Base-by-base conservation (phyloP, 257 asterid species). In the Plantago major region DNA sequence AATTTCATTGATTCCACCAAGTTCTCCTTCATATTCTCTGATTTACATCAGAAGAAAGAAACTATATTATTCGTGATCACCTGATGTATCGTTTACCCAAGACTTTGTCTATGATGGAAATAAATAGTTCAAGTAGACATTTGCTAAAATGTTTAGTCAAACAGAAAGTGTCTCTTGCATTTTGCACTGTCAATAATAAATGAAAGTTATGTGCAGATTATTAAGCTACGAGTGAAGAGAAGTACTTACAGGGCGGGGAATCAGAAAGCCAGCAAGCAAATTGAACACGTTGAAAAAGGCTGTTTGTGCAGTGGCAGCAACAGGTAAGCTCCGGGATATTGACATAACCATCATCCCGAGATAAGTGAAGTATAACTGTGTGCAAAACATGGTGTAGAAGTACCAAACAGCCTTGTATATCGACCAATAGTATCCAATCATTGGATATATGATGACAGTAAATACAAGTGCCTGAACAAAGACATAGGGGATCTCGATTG, bases 401-500 rank as follows among this genome's bases (percentile, higher is more conserved):
- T 58, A 58, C 63, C 63, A 58, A 16, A 42, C 9, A 47, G 40
- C 50, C 50, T 58, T 58, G 42, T 58, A 58, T 42, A n/a, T 12
- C 5, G 63, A 58, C 49, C 63, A 7, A 17, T 58, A 10, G 28
- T 58, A 58, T 42, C 63, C 63, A 42, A 58, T 58, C 63, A 58
- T 58, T 26, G 63, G 63, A 58, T 58, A 58, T 42, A 47, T 42
- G 33, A 58, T 42, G 5, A 58, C 9, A 13, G 63, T 58, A 47
- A 58, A 58, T 42, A 30, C 37, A 7, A 58, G 50, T 42, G 63
- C 19, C 42, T 58, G 63, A 42, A 33, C 50, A 13, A 40, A 58
- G 22, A 58, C 15, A 58, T 58, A 58, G 6, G 63, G 63, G 46
- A 58, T 45, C 63, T 58, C 63, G 17, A 42, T 58, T 58, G 17